Evolutionary conservation across 2,329 filamentous ascomycete species (phyloP), one percentile per base, ranked within the genome.

Genomic region (Cercospora zeae-maydis): DNA sequence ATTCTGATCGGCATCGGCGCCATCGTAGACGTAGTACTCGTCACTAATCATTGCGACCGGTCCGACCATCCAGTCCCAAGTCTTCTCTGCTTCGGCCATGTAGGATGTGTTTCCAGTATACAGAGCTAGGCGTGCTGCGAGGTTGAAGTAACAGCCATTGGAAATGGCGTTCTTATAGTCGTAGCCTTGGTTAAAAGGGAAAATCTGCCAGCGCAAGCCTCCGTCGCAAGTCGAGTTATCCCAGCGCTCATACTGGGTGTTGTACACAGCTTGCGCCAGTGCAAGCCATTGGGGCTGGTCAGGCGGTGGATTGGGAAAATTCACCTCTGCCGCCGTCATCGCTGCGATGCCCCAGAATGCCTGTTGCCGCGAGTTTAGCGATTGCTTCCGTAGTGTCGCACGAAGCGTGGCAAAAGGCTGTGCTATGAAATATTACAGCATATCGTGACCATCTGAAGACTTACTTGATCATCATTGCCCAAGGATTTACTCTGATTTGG

Each of bases 271-370:
- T 65, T 78, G 76, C 9, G 79, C 79, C 27, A 81, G 75, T 8
- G 76, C 78, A 7, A 81, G 74, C 78, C 78, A 81, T 61, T 78
- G 77, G 7, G 79, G 78, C 63, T 78, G 39, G 37, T 71, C 66
- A 6, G 70, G 61, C 1, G 76, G 76, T 16, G 79, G 80, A 49
- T 80, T 75, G 4, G 78, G 78, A 63, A 81, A 82, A 30, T 78
- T 78, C 61, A 77, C 74, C 66, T 86, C 84, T 13, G 83, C 83
- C 1, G 84, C 84, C 1, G 81, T 78, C 78, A 86, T 82, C 37
- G 81, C 83, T 30, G 83, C 80, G 63, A 84, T 80, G 1, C 77
- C 83, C 84, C 83, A 86, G 70, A 86, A 85, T 2, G 77, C 79
- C 69, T 59, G 34, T 14, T 7, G 77, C 78, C 69, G 86, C 83